Conservation (phyloP, 1,284 basidiomycete species). For the Wallemia ichthyophaga region DNA sequence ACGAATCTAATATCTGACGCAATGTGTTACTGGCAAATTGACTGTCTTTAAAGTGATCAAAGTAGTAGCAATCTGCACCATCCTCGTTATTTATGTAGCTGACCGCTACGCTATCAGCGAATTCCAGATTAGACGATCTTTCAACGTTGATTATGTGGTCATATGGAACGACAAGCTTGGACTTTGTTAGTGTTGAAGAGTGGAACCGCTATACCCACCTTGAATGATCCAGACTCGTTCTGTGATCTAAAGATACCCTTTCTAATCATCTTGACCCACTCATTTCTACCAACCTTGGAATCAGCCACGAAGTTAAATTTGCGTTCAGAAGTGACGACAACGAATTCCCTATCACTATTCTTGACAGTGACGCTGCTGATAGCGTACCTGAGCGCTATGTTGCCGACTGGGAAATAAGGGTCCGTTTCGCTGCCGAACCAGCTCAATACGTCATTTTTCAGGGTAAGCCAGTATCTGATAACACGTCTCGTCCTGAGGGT, state of each 20-base stretch:
- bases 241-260: conserved; percentile 74
- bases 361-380: conserved; percentile 48
- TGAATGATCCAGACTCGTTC: conserved; percentile 80
- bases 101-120: conserved; percentile 22
- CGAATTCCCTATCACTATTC: conserved; percentile 15
- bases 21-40: neutral
- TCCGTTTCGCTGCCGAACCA: conserved; percentile 89
- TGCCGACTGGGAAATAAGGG: conserved; percentile 86
- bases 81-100: neutral
- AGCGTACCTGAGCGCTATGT: conserved; percentile 71
- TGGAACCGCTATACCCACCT: conserved; percentile 21
- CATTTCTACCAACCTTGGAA: conserved; percentile 10
- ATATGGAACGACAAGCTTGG: conserved; percentile 71
- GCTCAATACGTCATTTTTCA: conserved; percentile 71
- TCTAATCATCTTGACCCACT: conserved; percentile 69
- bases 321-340: conserved; percentile 10
- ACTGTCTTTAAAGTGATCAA: neutral
- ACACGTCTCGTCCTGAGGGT: conserved; percentile 56
- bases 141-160: conserved; percentile 66
- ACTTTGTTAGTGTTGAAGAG: neutral
- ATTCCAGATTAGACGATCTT: conserved; percentile 57
- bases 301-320: conserved; percentile 14
- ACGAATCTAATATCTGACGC: neutral
- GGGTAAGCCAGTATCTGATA: conserved; percentile 73
- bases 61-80: neutral